These are phyloP conservation scores for Phytomonas francai DNA, from an alignment of 208 protist genomes.

Conservation along the genomic window DNA sequence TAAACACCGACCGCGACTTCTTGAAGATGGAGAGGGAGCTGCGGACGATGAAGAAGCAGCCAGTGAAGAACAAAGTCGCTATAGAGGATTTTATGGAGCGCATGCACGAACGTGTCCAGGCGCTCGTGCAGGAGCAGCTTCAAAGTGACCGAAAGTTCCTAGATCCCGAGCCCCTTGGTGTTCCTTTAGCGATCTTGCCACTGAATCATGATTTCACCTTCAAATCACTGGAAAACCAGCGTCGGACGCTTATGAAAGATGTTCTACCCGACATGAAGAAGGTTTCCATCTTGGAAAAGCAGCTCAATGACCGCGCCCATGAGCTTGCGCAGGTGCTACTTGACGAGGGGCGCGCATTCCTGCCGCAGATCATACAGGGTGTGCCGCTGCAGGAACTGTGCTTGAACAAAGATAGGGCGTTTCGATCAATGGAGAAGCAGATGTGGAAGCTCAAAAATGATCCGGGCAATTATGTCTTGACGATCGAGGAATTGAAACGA, in stretches of 20 bases:
- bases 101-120: conserved; percentile 63
- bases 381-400: conserved; percentile 44
- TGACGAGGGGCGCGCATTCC: conserved; percentile 38
- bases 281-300: conserved; percentile 33
- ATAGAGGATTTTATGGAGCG: conserved; percentile 54
- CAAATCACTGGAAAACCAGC: conserved; percentile 43
- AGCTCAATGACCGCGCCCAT: conserved; percentile 44
- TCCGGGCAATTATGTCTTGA: conserved; percentile 24
- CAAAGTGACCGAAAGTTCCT: conserved; percentile 43
- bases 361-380: conserved; percentile 46
- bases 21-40: conserved; percentile 55
- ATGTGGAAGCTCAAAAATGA: conserved; percentile 39
- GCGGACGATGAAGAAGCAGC: conserved; percentile 52
- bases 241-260: conserved; percentile 43
- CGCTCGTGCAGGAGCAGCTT: conserved; percentile 57
- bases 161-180: conserved; percentile 36
- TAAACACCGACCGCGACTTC: conserved; percentile 60
- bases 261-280: conserved; percentile 23
- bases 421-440: conserved; percentile 43
- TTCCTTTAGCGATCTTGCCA: conserved; percentile 44
- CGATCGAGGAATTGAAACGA: conserved; percentile 42
- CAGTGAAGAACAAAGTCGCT: conserved; percentile 47
- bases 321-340: conserved; percentile 53
- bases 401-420: conserved; percentile 46
- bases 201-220: conserved; percentile 59